Percentiles rank a stretch among this genome's conserved stretches.
Evolutionary conservation across 371 early-diverging fungal genomes (phyloP).

Genomic region (Sporodiniella umbellata): DNA sequence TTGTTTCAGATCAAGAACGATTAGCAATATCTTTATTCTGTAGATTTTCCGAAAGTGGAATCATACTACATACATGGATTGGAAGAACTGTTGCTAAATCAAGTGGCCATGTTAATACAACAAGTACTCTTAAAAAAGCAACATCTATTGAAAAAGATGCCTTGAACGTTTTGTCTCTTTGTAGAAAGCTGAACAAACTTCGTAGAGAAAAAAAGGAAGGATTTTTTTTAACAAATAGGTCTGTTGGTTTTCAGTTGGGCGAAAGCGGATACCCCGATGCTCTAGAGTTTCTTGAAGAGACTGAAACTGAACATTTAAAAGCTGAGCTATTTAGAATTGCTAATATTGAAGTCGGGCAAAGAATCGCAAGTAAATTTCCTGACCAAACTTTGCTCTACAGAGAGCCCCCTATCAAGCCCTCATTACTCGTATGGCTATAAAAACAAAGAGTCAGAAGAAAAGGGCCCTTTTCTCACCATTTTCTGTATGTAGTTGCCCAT

Average conservation of each 20-base stretch:
- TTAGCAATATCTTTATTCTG: constrained; percentile 55
- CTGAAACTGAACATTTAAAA: constrained; percentile 16
- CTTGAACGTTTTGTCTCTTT: constrained; percentile 9
- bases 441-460: constrained; percentile 1
- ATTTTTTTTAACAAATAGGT: constrained; percentile 2
- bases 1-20: constrained; percentile 64
- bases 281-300: constrained; percentile 3
- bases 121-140: constrained; percentile 3
- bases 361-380: constrained; percentile 28
- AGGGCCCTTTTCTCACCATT: constrained; percentile 1
- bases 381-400: constrained; percentile 33
- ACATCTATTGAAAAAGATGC: background rate
- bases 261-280: constrained; percentile 27
- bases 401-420: constrained; percentile 20
- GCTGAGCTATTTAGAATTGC: constrained; percentile 30
- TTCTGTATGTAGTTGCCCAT: constrained; percentile 4
- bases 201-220: constrained; percentile 14
- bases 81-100: constrained; percentile 71
- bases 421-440: constrained; percentile 14
- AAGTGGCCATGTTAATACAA: constrained; percentile 51
- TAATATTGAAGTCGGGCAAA: constrained; percentile 33
- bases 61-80: constrained; percentile 47
- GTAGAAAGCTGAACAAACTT: constrained; percentile 13
- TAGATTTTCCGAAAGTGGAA: constrained; percentile 56
- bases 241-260: constrained; percentile 17